Percentiles rank a stretch among this genome's conserved stretches.
phyloP scores from a whole-genome alignment of 2,329 filamentous ascomycete genomes.

The Amauroascus niger region DNA sequence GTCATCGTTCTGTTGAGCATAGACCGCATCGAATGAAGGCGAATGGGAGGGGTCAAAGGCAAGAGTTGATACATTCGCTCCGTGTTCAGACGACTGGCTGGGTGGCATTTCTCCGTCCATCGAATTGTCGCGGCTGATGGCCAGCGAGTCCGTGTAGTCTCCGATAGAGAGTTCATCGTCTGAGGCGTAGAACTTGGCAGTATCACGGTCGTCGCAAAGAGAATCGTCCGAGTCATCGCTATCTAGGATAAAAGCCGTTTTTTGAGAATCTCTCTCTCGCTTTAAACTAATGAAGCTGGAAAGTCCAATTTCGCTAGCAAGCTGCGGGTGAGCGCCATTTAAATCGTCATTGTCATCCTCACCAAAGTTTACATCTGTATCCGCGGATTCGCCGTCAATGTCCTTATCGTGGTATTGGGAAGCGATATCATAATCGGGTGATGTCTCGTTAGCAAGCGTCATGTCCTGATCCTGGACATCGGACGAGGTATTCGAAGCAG shows the following conservation, averaged over 20 bases:
- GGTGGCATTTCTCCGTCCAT: not conserved
- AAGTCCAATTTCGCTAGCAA: conserved; percentile 7
- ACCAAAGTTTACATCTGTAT: not conserved
- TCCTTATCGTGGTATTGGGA: not conserved
- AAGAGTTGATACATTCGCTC: not conserved
- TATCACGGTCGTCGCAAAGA: conserved; percentile 5
- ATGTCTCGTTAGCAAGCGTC: not conserved
- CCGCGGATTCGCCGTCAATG: not conserved
- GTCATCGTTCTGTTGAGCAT: not conserved
- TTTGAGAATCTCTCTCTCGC: conserved; percentile 6
- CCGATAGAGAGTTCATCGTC: conserved; percentile 14
- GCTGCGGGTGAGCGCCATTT: not conserved
- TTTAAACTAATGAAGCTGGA: conserved; percentile 11
- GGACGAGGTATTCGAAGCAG: not conserved
- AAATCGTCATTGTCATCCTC: conserved; percentile 4
- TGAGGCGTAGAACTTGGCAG: conserved; percentile 16
- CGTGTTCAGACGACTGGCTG: not conserved
- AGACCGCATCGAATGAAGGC: not conserved
- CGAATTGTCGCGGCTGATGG: not conserved
- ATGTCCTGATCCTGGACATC: not conserved
- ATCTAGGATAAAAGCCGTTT: not conserved
- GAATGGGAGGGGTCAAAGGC: not conserved
- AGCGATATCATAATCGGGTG: not conserved
- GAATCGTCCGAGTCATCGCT: conserved; percentile 2
- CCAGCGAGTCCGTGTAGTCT: not conserved